Evolutionary conservation across 331 rosid species (phyloP).

Genomic region (Quercus phellos): DNA sequence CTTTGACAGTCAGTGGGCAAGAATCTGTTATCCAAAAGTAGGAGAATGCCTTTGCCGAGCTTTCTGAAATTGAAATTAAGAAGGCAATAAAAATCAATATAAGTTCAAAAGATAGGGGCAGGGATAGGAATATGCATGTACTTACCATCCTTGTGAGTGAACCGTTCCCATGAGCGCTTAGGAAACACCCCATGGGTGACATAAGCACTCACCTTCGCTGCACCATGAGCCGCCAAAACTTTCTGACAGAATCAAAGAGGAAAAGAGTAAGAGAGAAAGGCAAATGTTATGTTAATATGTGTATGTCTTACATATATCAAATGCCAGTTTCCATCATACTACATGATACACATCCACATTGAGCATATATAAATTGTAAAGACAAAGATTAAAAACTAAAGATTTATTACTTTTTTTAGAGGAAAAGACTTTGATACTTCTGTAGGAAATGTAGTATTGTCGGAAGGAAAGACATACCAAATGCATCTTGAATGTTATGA

Average conservation of each 20-base stretch:
- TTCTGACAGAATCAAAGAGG: constrained; percentile 44
- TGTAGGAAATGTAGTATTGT: background rate
- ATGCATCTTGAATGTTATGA: background rate
- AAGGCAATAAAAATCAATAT: constrained; percentile 10
- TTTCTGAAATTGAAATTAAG: constrained; percentile 30
- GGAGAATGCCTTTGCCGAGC: constrained; percentile 50
- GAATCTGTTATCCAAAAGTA: constrained; percentile 98
- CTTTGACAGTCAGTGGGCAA: constrained; percentile 80
- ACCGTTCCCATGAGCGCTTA: constrained; percentile 72
- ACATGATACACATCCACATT: background rate
- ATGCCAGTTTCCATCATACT: background rate
- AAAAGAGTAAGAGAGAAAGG: background rate
- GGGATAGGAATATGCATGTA: background rate
- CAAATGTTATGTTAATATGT: background rate
- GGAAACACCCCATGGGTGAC: constrained; percentile 96
- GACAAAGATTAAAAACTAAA: too few species aligned
- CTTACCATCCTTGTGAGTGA: constrained; percentile 67
- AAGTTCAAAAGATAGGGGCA: background rate
- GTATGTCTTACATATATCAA: background rate
- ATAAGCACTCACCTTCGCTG: constrained; percentile 83
- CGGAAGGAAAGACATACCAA: background rate
- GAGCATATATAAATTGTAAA: background rate
- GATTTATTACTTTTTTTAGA: too few species aligned
- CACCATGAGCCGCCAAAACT: constrained; percentile 85
- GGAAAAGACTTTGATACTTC: background rate